Base-by-base conservation (phyloP, 2,329 filamentous ascomycete genomes). In the Fusarium nematophilum region DNA sequence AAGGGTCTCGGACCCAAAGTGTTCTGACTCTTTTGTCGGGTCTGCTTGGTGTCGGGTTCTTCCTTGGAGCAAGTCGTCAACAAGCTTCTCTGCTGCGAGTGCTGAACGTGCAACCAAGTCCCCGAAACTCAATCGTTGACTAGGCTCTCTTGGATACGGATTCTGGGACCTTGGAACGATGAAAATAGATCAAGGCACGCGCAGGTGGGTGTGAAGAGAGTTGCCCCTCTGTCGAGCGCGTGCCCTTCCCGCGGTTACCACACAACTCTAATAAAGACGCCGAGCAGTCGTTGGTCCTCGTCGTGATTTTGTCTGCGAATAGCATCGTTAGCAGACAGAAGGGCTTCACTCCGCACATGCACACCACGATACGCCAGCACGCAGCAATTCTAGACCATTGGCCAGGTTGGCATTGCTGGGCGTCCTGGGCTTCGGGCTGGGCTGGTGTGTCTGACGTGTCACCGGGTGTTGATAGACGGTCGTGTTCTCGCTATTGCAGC, bases 381-480 rank as follows among this genome's bases (percentile, higher is more conserved):
- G 13, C 31, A 39, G 29, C 34, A 14, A 23, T 15, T 44, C 21
- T 21, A 6, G n/a, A 6, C 21, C 6, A 21, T 21, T 21, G 21
- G 21, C 21, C 6, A 21, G 4, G 21, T 21, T 21, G 21, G 21
- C 21, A 21, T 21, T 27, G 34, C 30, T 36, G 33, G 27, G 21
- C 13, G 33, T 40, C 25, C 23, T 25, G 25, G 51, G 27, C 38
- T 34, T 43, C 14, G 30, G 13, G 31, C 31, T 50, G 42, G 44
- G 55, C 53, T 59, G 59, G 62, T 52, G 55, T 57, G 52, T 62
- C 52, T 53, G 55, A 64, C 61, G 61, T 62, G 61, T 64, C 58
- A 62, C 43, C 38, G 46, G 4, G 11, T 33, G 21, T 33, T 40
- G 36, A 49, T 26, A 49, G 26, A 40, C 29, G 45, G 21, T 21